Conservation (phyloP, 371 early-diverging fungal genomes). For the Saksenaea vasiformis region DNA sequence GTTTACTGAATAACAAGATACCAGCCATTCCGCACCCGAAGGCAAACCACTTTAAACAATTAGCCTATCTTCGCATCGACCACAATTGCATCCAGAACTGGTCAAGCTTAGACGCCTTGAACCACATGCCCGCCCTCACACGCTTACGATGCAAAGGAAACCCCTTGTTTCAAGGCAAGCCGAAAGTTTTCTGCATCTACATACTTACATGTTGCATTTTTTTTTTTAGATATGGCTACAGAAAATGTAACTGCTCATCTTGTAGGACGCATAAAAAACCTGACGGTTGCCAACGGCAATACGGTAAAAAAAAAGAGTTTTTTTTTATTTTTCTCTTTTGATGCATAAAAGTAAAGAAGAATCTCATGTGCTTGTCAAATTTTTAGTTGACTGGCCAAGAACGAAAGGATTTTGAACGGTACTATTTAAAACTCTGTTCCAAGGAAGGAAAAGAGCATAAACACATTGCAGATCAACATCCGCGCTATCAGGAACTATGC, state of each 20-base stretch:
- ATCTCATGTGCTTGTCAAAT: not conserved
- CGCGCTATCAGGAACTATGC: constrained; percentile 59
- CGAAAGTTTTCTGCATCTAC: too few relatives aligned
- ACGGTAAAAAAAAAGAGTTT: constrained; percentile 38
- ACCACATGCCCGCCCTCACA: constrained; percentile 35
- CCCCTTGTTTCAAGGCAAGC: constrained; percentile 46
- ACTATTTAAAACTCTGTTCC: constrained; percentile 61
- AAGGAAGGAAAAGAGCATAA: constrained; percentile 40
- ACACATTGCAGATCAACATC: constrained; percentile 48
- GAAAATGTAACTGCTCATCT: constrained; percentile 32
- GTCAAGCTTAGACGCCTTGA: constrained; percentile 48
- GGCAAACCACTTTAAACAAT: constrained; percentile 21
- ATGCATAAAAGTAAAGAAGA: not conserved
- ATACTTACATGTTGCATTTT: not conserved
- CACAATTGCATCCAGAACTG: constrained; percentile 43
- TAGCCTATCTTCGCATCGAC: constrained; percentile 47
- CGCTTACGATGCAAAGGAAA: constrained; percentile 53
- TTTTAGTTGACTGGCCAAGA: constrained; percentile 49
- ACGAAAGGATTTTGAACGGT: constrained; percentile 74
- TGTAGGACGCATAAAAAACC: constrained; percentile 35
- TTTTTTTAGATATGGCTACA: constrained; percentile 16
- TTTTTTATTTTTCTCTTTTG: not conserved
- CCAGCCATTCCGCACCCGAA: constrained; percentile 11
- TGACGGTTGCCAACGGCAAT: constrained; percentile 39
- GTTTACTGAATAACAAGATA: constrained; percentile 54